Evolutionary conservation across 73 alveolate species (phyloP), one percentile per base, ranked within the genome.

Genomic region (Tetrahymena elliotti): DNA sequence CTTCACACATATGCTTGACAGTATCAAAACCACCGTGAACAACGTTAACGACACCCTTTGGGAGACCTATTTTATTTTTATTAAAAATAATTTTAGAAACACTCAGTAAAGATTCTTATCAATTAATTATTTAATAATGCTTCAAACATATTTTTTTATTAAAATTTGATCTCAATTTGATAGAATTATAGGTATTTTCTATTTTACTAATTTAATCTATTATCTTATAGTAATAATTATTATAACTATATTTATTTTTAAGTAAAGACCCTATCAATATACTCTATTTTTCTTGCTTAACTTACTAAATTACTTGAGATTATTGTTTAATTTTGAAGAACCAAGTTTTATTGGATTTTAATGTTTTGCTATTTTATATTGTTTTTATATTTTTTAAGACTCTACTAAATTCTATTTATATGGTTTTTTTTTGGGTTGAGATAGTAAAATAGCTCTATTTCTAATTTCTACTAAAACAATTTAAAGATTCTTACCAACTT

Each of bases 1-100:
- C 98, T 27, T 96, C 97, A 97, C 99, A 98, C 41, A 98, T 96
- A 94, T 96, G 96, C 93, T 98, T 98, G 40, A 98, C 99, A 11
- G 99, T 98, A 83, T 98, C 98, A 38, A 97, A 96, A 24, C 99
- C 99, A 22, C 99, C 99, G 52, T 98, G 97, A 31, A 98, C 99
- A 24, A 97, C 95, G 94, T 98, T 97, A 34, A 97, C 97, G 24
- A 97, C 99, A 24, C 99, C 99, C 31, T 96, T 96, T 4, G 99
- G 99, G 92, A 98, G 95, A 18, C 99, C 99, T 52, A 97, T 68
- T n/a, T 27, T 68, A 18, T 0, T 18, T 27, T 68, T 6, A 7
- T 9, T 11, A 68, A 68, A 27, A 18, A 18, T 2, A 24, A 68
- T 68, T 68, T 12, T 47, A 47, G 0, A 18, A 15, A 18, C 20